Base-by-base conservation (phyloP, 371 early-diverging fungal genomes). In the Mucor circinelloides region DNA sequence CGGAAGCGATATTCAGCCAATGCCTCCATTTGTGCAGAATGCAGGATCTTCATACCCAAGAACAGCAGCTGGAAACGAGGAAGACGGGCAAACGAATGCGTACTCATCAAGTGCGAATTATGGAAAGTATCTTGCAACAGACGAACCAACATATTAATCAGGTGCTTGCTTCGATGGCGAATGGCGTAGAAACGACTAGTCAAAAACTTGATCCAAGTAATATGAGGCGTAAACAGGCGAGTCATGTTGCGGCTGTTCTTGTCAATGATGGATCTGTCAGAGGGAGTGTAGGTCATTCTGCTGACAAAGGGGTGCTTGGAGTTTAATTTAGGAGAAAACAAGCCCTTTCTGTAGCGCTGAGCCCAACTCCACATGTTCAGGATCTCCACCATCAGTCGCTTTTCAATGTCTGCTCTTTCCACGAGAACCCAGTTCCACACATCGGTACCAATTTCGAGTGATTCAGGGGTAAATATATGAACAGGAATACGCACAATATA, bases 241-340 rank as follows among this genome's bases (percentile, higher is more conserved):
- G 84, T 82, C 9, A 91, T 91, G 19, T 83, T 74, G 54, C 85
- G 81, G 58, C 85, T 85, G 23, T 80, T 90, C 12, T 83, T 85
- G 19, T 90, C 85, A 34, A 91, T 86, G 2, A 88, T 84, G 13
- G 91, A 85, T 71, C 93, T 92, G 67, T 92, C 92, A 0, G 97
- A 92, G 0, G 97, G 95, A 8, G 93, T 86, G 74, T 98, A 97
- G 19, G 93, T 91, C 95, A 98, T 96, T 68, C 91, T 92, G 66
- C 85, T 85, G n/a, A 88, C 90, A 81, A 98, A 97, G 2, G 97
- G 96, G 72, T 92, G 90, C 46, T 84, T 83, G 2, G 90, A 75
- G 13, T 89, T 82, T 4, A 89, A 57, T 10, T 78, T 60, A 23
- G 85, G 74, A 3, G 89, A 89, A 63, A 93, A 94, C 48, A 94